Percentiles rank a stretch among this genome's conserved stretches.
phyloP scores from a whole-genome alignment of 495 filamentous ascomycete genomes.

The Pseudomonodictys pantanalensis region DNA sequence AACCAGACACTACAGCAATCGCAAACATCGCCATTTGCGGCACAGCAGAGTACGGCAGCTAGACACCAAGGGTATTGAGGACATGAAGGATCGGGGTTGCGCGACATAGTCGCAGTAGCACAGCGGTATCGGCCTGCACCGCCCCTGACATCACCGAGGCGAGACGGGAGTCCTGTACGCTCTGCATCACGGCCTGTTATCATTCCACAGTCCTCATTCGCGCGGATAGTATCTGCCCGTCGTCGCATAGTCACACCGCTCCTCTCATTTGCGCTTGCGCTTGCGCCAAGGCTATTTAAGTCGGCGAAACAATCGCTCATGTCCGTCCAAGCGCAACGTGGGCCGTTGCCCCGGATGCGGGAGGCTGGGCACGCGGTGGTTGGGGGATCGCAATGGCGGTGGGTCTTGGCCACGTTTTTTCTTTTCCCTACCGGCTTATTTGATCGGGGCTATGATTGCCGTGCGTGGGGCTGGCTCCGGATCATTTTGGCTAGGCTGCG shows the following conservation, averaged over 20 bases:
- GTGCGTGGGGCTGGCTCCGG: not conserved
- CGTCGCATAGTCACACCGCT: not conserved
- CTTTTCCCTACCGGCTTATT: too few relatives aligned
- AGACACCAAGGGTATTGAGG: too few relatives aligned
- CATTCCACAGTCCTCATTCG: too few relatives aligned
- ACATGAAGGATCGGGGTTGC: too few relatives aligned
- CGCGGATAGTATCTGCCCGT: not conserved
- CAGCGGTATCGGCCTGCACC: not conserved
- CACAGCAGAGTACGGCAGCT: not conserved
- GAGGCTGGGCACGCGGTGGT: too few relatives aligned
- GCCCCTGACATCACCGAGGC: not conserved
- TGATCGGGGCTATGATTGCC: not conserved
- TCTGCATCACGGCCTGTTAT: too few relatives aligned
- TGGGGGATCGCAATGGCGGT: not conserved
- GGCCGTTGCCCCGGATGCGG: slow-evolving; percentile 25
- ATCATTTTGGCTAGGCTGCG: not conserved
- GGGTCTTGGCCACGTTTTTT: not conserved
- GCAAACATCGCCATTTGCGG: not conserved
- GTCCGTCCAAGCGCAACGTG: not conserved
- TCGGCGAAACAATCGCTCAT: too few relatives aligned
- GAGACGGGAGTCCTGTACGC: not conserved
- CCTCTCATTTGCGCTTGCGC: too few relatives aligned
- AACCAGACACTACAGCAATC: not conserved
- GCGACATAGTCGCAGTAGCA: too few relatives aligned
- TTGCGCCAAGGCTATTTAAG: not conserved